phyloP scores from a whole-genome alignment of 495 filamentous ascomycete genomes.

The Hypoxylon fuscum region DNA sequence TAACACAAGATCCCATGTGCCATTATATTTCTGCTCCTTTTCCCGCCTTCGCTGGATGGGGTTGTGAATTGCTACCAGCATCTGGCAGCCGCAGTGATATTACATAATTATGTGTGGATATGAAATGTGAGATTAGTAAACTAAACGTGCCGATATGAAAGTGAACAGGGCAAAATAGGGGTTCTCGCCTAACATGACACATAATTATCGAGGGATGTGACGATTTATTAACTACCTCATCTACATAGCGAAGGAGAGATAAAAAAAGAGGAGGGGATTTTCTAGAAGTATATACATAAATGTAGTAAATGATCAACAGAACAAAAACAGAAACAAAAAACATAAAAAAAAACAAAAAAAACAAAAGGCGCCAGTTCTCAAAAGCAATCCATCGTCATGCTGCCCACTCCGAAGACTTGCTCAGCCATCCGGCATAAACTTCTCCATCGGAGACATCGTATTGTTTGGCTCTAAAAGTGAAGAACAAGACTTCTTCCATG shows the following conservation, averaged over 20 bases:
- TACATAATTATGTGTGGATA: background rate
- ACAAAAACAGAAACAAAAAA: no score
- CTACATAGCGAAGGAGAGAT: no score
- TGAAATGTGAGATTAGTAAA: background rate
- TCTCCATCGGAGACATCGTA: constrained; percentile 24
- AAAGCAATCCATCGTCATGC: no score
- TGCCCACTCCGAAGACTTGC: background rate
- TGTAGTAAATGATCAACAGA: background rate
- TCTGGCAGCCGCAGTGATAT: background rate
- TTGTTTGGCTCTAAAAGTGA: constrained; percentile 1
- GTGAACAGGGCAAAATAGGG: background rate
- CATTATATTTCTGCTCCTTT: background rate
- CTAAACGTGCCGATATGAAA: background rate
- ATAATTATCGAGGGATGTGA: no score
- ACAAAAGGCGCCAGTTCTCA: no score
- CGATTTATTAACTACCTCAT: no score
- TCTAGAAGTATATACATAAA: no score
- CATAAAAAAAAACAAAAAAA: no score
- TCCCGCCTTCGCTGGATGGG: background rate
- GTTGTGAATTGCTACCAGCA: background rate
- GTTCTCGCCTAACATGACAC: background rate
- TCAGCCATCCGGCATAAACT: constrained; percentile 4
- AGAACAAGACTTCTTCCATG: no score
- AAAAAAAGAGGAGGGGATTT: no score
- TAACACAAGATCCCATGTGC: constrained; percentile 4